phyloP scores from a whole-genome alignment of 495 filamentous ascomycete species.

The Baudoinia panamericana region DNA sequence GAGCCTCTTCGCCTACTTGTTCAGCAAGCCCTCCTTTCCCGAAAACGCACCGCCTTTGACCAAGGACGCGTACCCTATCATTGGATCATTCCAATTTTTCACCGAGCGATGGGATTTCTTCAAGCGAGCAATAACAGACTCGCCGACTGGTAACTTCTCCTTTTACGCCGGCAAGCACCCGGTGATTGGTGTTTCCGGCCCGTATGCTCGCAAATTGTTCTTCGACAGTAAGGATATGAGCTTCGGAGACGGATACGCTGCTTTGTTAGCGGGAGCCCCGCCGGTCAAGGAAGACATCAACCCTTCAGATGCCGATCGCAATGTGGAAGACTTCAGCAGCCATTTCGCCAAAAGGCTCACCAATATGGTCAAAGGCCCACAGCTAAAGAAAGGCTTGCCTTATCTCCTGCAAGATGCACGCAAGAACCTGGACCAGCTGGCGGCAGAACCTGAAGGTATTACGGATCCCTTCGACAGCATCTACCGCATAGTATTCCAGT shows the following conservation, averaged over 20 bases:
- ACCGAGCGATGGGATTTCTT: conserved; percentile 23
- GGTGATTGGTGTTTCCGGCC: conserved; percentile 32
- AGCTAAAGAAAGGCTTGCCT: conserved; percentile 26
- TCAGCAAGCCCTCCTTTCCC: conserved; percentile 1
- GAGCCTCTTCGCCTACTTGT: not conserved
- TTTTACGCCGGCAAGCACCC: conserved; percentile 37
- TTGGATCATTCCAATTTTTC: conserved; percentile 23
- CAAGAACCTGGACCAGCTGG: conserved; percentile 21
- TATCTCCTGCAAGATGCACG: conserved; percentile 26
- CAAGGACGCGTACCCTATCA: conserved; percentile 10
- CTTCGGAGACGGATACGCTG: conserved; percentile 31
- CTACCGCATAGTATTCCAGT: conserved; percentile 33
- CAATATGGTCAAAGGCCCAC: conserved; percentile 8
- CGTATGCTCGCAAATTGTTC: conserved; percentile 31
- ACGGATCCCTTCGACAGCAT: conserved; percentile 33
- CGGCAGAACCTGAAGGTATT: conserved; percentile 19
- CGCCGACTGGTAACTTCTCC: conserved; percentile 33
- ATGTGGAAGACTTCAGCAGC: not conserved
- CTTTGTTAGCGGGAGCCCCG: conserved; percentile 16
- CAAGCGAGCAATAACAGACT: not conserved
- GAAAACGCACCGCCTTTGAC: conserved; percentile 1
- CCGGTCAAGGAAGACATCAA: conserved; percentile 2
- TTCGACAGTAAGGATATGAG: conserved; percentile 33
- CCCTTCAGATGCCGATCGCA: not conserved
- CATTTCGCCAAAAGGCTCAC: conserved; percentile 10